Evolutionary conservation across 495 filamentous ascomycete genomes (phyloP).

Genomic region (Aspergillus nidulans): DNA sequence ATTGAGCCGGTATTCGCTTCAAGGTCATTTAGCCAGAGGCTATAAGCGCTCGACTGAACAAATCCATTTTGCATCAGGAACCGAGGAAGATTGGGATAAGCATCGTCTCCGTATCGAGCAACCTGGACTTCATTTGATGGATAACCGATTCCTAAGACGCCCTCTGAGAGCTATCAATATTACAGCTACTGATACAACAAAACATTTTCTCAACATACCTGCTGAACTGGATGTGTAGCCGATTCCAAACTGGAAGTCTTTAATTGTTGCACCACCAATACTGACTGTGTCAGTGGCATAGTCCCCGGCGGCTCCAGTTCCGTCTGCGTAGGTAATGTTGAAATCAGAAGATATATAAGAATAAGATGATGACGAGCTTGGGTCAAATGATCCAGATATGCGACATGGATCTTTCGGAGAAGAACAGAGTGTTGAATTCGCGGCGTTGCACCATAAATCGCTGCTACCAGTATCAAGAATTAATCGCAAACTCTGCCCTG

Average conservation of each 20-base stretch:
- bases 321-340: slow-evolving; percentile 89
- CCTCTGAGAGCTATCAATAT: slow-evolving; percentile 41
- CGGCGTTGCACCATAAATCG: slow-evolving; percentile 83
- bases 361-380: slow-evolving; percentile 80
- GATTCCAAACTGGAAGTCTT: slow-evolving; percentile 77
- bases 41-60: slow-evolving; percentile 81
- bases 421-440: slow-evolving; percentile 56
- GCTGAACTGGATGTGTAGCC: slow-evolving; percentile 66
- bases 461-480: slow-evolving; percentile 83
- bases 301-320: slow-evolving; percentile 72
- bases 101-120: slow-evolving; percentile 47
- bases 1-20: slow-evolving; percentile 72
- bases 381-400: slow-evolving; percentile 60
- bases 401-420: slow-evolving; percentile 43
- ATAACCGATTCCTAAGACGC: slow-evolving; percentile 93
- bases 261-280: slow-evolving; percentile 59
- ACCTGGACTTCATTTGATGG: slow-evolving; percentile 74
- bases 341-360: slow-evolving; percentile 71
- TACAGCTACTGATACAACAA: neutral
- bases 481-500: slow-evolving; percentile 57
- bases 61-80: slow-evolving; percentile 64
- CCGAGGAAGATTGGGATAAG: slow-evolving; percentile 78
- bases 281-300: slow-evolving; percentile 76
- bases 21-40: slow-evolving; percentile 51
- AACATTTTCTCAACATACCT: slow-evolving; percentile 22